Evolutionary conservation across 164 flowering plant genomes (phyloP).

Genomic region (Kalanchoe fedtschenkoi): DNA sequence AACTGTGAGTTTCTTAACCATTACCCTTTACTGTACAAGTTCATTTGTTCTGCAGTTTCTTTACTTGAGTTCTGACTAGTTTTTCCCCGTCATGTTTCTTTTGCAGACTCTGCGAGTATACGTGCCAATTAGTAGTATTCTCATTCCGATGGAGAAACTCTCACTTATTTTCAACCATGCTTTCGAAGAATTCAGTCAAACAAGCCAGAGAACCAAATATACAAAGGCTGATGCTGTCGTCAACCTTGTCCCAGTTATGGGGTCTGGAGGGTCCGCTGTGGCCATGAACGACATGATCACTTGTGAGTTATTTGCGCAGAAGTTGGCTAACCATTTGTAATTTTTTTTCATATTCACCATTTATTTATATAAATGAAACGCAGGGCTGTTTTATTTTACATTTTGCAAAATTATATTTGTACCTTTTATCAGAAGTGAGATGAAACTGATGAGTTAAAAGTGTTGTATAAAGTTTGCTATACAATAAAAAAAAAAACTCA

Average conservation of each 20-base stretch:
- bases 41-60: background rate
- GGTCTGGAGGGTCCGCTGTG: slow-evolving; percentile 50
- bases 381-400: background rate
- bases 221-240: slow-evolving; percentile 29
- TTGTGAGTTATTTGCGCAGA: slow-evolving; percentile 65
- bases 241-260: slow-evolving; percentile 73
- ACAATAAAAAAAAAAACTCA: too few relatives aligned
- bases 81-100: slow-evolving; percentile 9
- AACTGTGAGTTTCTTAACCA: slow-evolving; percentile 33
- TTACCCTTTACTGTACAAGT: background rate
- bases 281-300: slow-evolving; percentile 56
- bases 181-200: slow-evolving; percentile 42
- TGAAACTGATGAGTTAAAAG: too few relatives aligned
- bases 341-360: background rate
- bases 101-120: slow-evolving; percentile 67
- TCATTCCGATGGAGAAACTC: slow-evolving; percentile 23
- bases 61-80: background rate
- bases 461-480: too few relatives aligned
- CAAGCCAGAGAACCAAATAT: slow-evolving; percentile 16
- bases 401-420: too few relatives aligned
- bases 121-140: slow-evolving; percentile 34
- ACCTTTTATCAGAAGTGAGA: too few relatives aligned
- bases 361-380: background rate
- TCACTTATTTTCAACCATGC: slow-evolving; percentile 31
- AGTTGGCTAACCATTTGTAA: background rate